Conservation (phyloP, 75 land plant species). For the Isoetes taiwanensis region DNA sequence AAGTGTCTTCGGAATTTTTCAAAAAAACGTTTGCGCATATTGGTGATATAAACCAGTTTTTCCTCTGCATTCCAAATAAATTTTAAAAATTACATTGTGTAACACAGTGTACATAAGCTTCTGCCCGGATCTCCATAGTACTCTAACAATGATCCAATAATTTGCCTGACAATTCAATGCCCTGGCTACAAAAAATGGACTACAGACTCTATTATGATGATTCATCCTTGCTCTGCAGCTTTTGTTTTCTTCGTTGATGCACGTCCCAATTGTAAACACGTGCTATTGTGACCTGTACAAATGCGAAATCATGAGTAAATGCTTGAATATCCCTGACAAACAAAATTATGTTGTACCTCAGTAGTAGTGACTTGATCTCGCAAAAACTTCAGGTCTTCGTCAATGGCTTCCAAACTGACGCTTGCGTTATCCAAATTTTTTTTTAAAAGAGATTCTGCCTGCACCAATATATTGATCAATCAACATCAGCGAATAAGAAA, state of each 20-base stretch:
- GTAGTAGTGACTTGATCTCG: conserved; percentile 96
- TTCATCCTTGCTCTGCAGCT: too few species aligned
- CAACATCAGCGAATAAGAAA: neutral
- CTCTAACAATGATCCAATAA: too few species aligned
- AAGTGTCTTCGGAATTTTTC: too few species aligned
- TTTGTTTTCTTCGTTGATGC: conserved; percentile 74
- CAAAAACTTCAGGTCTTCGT: conserved; percentile 78
- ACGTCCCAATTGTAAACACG: conserved; percentile 99
- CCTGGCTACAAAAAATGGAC: too few species aligned
- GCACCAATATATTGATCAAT: conserved; percentile 6
- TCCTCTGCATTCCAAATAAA: too few species aligned
- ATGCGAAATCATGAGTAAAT: neutral
- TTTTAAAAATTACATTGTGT: too few species aligned
- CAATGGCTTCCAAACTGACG: conserved; percentile 70
- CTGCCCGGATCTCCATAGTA: too few species aligned
- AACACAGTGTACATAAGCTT: too few species aligned
- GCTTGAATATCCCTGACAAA: neutral
- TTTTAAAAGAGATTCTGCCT: conserved; percentile 65
- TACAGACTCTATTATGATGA: too few species aligned
- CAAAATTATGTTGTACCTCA: conserved; percentile 38
- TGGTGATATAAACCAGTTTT: too few species aligned
- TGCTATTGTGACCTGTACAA: conserved; percentile 81
- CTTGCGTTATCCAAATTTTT: conserved; percentile 90
- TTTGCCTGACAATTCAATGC: too few species aligned
- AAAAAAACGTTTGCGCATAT: too few species aligned